These are phyloP conservation scores for Posidonia oceanica DNA, from an alignment of 116 monocot species.

Conservation along the genomic window DNA sequence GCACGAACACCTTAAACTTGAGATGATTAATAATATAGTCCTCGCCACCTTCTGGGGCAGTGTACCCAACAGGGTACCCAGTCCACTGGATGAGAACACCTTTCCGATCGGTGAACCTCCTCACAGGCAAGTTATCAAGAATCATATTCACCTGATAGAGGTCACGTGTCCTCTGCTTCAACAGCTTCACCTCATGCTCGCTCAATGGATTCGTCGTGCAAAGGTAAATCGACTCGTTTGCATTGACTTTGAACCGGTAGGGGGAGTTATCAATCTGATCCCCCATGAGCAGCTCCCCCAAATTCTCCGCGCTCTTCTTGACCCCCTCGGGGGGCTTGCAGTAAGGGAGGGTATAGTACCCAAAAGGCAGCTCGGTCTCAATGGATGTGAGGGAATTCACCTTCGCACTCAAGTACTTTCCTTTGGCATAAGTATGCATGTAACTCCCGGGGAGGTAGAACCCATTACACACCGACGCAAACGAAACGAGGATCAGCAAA, in stretches of 20 bases:
- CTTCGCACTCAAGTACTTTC: slow-evolving; percentile 27
- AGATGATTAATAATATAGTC: slow-evolving; percentile 67
- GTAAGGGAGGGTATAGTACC: slow-evolving; percentile 59
- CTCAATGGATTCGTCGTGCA: slow-evolving; percentile 43
- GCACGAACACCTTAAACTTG: slow-evolving; percentile 74
- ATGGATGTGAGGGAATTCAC: slow-evolving; percentile 70
- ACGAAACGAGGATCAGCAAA: not conserved
- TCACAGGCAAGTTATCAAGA: slow-evolving; percentile 76
- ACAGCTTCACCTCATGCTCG: slow-evolving; percentile 60
- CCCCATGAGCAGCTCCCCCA: slow-evolving; percentile 72
- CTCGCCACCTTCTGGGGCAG: slow-evolving; percentile 13
- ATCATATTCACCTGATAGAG: slow-evolving; percentile 94
- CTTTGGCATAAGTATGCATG: slow-evolving; percentile 43
- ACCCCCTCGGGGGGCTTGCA: slow-evolving; percentile 42
- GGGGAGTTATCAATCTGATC: slow-evolving; percentile 76
- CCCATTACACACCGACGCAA: not conserved
- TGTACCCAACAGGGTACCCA: slow-evolving; percentile 64
- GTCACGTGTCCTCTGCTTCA: slow-evolving; percentile 75
- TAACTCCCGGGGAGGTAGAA: slow-evolving; percentile 63
- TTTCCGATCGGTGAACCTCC: slow-evolving; percentile 60
- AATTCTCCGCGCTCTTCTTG: slow-evolving; percentile 67
- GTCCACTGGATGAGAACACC: slow-evolving; percentile 66
- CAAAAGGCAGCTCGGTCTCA: slow-evolving; percentile 62
- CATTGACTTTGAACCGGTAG: slow-evolving; percentile 40
- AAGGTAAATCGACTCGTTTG: slow-evolving; percentile 39